Conservation (phyloP, 2,329 filamentous ascomycete genomes). For the Colletotrichum navitas region DNA sequence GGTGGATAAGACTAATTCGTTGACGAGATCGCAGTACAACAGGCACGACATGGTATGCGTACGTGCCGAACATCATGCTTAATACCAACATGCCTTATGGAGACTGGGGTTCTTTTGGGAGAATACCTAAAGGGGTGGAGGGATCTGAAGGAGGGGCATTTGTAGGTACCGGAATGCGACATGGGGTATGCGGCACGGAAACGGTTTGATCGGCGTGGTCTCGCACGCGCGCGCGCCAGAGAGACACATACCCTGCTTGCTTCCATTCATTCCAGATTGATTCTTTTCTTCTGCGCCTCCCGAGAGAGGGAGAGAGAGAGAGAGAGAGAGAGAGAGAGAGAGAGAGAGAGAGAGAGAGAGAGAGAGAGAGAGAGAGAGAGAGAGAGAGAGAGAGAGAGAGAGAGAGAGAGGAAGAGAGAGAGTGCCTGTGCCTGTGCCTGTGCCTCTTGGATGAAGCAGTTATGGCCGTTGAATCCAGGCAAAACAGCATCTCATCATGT, state of each 20-base stretch:
- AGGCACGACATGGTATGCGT: not conserved
- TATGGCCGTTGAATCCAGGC: not conserved
- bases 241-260: constrained; percentile 1
- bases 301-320: not conserved
- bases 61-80: not conserved
- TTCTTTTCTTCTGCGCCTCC: not conserved
- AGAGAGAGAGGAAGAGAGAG: no score
- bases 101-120: constrained; percentile 5
- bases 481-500: constrained; percentile 9
- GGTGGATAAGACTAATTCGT: not conserved
- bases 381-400: no score
- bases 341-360: no score
- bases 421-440: no score
- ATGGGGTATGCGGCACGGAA: not conserved
- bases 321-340: no score
- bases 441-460: constrained; percentile 3
- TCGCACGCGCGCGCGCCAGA: constrained; percentile 4
- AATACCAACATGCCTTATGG: constrained; percentile 5
- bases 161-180: constrained; percentile 6
- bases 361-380: not conserved
- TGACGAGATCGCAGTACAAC: not conserved
- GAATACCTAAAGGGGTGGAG: not conserved
- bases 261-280: not conserved
- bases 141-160: not conserved
- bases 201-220: constrained; percentile 31